phyloP scores from a whole-genome alignment of 2,329 filamentous ascomycete species.

The Neoscytalidium dimidiatum region DNA sequence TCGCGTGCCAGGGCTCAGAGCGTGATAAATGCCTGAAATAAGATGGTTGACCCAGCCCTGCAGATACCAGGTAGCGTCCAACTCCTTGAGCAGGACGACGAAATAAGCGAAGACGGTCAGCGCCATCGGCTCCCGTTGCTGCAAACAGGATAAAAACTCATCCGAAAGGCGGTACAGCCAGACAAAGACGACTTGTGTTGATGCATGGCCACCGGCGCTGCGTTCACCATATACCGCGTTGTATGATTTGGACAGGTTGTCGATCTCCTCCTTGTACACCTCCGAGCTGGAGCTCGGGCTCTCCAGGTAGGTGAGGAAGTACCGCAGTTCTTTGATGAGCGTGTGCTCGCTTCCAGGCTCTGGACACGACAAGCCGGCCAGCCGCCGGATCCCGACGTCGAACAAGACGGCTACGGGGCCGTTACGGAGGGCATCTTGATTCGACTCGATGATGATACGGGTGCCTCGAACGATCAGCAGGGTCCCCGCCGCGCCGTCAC shows the following conservation, averaged over 20 bases:
- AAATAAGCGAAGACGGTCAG: not conserved
- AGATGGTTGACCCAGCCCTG: not conserved
- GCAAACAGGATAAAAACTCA: not conserved
- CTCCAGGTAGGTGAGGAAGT: not conserved
- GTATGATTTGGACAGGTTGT: not conserved
- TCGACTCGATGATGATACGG: not conserved
- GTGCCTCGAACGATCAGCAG: not conserved
- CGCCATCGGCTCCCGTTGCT: not conserved
- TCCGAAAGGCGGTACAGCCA: not conserved
- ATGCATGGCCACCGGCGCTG: not conserved
- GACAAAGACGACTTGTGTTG: not conserved
- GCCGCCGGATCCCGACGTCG: not conserved
- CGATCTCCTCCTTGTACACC: not conserved
- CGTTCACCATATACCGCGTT: not conserved
- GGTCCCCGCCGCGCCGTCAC: not conserved
- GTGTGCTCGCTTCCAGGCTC: not conserved
- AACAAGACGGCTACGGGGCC: not conserved
- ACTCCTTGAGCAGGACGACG: not conserved
- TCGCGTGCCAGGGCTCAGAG: not conserved
- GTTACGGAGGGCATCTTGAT: not conserved
- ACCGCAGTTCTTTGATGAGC: not conserved
- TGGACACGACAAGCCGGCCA: not conserved
- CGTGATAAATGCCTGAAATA: not conserved
- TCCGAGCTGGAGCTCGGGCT: not conserved
- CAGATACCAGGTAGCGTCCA: not conserved